Evolutionary conservation across 257 asterid species (phyloP).

Genomic region (Penstemon eatonii): DNA sequence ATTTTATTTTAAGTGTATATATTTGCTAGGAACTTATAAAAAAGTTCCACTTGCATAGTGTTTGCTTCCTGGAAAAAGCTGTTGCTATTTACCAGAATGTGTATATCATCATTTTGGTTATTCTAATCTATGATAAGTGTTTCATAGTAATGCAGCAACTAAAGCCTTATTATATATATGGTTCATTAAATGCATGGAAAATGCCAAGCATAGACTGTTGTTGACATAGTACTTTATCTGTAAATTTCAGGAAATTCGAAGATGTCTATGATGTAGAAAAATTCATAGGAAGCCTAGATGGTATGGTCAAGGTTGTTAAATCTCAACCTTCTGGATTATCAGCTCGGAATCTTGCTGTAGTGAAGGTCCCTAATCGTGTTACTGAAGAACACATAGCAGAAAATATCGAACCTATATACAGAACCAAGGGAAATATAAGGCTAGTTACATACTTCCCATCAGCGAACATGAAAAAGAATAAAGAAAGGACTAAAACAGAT

Average conservation of each 20-base stretch:
- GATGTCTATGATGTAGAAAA: conserved; percentile 58
- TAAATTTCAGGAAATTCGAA: conserved; percentile 55
- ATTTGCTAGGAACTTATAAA: not conserved
- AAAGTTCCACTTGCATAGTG: not conserved
- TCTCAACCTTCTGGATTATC: conserved; percentile 57
- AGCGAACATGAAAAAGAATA: conserved; percentile 78
- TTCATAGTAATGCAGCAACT: not conserved
- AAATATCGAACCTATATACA: conserved; percentile 67
- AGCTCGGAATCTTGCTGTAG: conserved; percentile 66
- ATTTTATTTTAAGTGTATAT: not conserved
- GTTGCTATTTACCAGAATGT: not conserved
- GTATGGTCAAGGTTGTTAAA: conserved; percentile 70
- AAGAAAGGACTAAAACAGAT: conserved; percentile 53
- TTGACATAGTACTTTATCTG: conserved; percentile 7
- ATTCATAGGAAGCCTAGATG: conserved; percentile 54
- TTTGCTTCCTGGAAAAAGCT: not conserved
- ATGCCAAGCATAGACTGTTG: not conserved
- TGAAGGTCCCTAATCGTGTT: conserved; percentile 86
- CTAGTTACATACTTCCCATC: conserved; percentile 87
- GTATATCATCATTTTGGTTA: not conserved
- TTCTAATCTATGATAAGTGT: not conserved
- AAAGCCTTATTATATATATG: no score
- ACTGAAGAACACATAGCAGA: conserved; percentile 69
- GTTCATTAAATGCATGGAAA: not conserved
- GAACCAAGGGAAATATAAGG: conserved; percentile 73